Conservation (phyloP, 768 basidiomycete genomes). For the Asterophora lycoperdoides region DNA sequence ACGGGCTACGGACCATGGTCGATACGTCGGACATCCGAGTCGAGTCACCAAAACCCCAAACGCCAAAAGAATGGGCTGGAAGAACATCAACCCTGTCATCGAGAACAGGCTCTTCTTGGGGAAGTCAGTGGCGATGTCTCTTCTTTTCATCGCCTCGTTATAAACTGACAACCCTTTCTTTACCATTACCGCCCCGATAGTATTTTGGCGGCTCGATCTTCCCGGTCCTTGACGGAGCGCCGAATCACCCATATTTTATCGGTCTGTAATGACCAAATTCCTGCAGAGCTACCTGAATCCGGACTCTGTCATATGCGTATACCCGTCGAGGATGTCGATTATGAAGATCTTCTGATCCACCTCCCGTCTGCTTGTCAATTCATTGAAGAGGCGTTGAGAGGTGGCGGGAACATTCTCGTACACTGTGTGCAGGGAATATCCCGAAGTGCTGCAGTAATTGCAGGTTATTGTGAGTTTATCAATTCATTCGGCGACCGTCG, state of each 20-base stretch:
- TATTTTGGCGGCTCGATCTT: slow-evolving; percentile 65
- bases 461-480: slow-evolving; percentile 62
- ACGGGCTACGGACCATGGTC: slow-evolving; percentile 7
- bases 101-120: slow-evolving; percentile 64
- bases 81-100: slow-evolving; percentile 65
- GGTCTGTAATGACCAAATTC: slow-evolving; percentile 69
- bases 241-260: slow-evolving; percentile 78
- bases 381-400: slow-evolving; percentile 55
- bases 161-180: slow-evolving; percentile 15
- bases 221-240: slow-evolving; percentile 67
- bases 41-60: slow-evolving; percentile 15
- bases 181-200: slow-evolving; percentile 29
- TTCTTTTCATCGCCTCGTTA: slow-evolving; percentile 14
- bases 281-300: slow-evolving; percentile 65
- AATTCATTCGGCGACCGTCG: background rate
- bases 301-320: slow-evolving; percentile 70
- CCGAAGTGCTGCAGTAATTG: slow-evolving; percentile 65
- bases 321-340: slow-evolving; percentile 64
- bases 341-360: slow-evolving; percentile 63
- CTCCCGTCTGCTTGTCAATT: slow-evolving; percentile 64
- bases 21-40: slow-evolving; percentile 14
- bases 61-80: slow-evolving; percentile 48
- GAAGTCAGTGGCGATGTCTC: slow-evolving; percentile 50
- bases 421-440: slow-evolving; percentile 66
- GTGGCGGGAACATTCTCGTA: slow-evolving; percentile 60